Evolutionary conservation across 139 green algal species (phyloP).

Genomic region (Haematococcus lacustris): DNA sequence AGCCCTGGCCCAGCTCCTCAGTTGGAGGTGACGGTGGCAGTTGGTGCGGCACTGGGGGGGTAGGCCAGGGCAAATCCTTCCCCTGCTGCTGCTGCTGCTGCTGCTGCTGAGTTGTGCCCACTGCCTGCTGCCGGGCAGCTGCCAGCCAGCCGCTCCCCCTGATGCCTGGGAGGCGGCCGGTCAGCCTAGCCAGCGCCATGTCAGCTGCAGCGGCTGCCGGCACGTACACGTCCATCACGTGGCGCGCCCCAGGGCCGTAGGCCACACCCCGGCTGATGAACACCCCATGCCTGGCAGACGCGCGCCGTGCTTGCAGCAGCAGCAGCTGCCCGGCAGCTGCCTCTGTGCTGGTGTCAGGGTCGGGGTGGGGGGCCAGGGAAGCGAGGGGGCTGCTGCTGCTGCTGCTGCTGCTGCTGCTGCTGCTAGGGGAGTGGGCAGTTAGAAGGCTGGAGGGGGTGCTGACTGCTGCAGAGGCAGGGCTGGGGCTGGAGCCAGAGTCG

Average conservation of each 20-base stretch:
- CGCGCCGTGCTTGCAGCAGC: no score
- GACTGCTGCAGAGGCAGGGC: background rate
- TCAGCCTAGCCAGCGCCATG: no score
- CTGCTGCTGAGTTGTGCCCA: background rate
- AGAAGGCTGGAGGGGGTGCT: slow-evolving; percentile 4
- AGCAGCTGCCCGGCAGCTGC: background rate
- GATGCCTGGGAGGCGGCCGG: background rate
- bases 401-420: slow-evolving; percentile 12
- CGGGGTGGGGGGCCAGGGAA: no score
- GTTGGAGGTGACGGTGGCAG: slow-evolving; percentile 7
- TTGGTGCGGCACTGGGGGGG: background rate
- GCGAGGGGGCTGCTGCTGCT: no score
- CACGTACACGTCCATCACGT: slow-evolving; percentile 61
- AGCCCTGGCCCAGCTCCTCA: no score
- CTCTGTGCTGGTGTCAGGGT: background rate
- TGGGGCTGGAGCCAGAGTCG: no score
- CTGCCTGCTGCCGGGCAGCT: background rate
- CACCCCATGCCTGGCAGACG: no score
- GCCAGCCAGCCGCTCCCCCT: background rate
- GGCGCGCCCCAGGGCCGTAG: slow-evolving; percentile 44
- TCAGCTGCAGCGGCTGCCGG: background rate
- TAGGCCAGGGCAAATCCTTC: background rate
- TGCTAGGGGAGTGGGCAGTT: slow-evolving; percentile 1
- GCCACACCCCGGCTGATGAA: slow-evolving; percentile 6
- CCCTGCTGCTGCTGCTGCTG: slow-evolving; percentile 6